These are phyloP conservation scores for Arthrobotrys entomopaga DNA, from an alignment of 2,329 filamentous ascomycete genomes.

Conservation along the genomic window DNA sequence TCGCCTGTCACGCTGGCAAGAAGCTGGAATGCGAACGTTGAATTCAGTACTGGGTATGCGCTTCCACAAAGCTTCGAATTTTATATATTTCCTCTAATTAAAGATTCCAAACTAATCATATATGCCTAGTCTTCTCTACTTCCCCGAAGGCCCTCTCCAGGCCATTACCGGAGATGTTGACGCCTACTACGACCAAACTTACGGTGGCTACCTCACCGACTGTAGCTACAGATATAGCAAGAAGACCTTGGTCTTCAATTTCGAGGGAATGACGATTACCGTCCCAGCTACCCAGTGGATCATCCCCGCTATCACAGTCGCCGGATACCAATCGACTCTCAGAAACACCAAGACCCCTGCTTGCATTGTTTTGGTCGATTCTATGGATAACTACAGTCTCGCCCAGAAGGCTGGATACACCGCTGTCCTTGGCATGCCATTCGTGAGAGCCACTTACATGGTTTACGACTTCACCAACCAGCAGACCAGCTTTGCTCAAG, in stretches of 20 bases:
- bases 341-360: constrained; percentile 15
- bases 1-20: constrained; percentile 13
- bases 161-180: constrained; percentile 36
- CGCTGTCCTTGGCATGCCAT: constrained; percentile 50
- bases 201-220: constrained; percentile 48
- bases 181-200: constrained; percentile 42
- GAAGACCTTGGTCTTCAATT: constrained; percentile 40
- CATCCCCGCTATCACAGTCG: constrained; percentile 35
- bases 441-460: constrained; percentile 47
- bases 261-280: constrained; percentile 39
- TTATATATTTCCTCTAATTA: not conserved
- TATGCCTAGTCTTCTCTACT: constrained; percentile 37
- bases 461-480: constrained; percentile 53
- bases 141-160: constrained; percentile 40
- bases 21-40: constrained; percentile 51
- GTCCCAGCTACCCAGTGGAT: constrained; percentile 48
- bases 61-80: not conserved
- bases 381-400: constrained; percentile 49
- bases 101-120: not conserved
- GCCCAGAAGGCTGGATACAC: constrained; percentile 24
- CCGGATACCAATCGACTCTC: constrained; percentile 38
- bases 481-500: constrained; percentile 52
- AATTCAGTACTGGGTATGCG: constrained; percentile 51
- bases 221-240: constrained; percentile 33
- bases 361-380: constrained; percentile 49